A percentile compares a stretch with the other conserved stretches of the same genome.
Conservation (phyloP, 345 rosid species). For the Euphorbia peplus region DNA sequence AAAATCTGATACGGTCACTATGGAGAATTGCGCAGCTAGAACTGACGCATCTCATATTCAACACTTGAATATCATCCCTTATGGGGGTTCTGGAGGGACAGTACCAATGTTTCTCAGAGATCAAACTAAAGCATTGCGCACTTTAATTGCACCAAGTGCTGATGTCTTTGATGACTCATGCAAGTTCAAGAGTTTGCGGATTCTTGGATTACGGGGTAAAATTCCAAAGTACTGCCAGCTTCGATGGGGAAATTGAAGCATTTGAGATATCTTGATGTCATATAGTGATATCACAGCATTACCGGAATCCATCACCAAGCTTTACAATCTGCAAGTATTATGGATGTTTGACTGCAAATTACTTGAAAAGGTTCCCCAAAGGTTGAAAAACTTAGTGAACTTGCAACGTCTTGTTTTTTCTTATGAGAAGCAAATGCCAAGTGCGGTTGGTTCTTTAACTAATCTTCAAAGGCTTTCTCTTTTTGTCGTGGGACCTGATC, state of each 20-base stretch:
- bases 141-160: not conserved
- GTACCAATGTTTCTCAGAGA: not conserved
- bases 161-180: not conserved
- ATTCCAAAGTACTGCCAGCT: not conserved
- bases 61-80: not conserved
- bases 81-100: not conserved
- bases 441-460: not conserved
- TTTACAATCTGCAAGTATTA: slow-evolving; percentile 22
- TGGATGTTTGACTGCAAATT: not conserved
- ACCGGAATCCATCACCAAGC: slow-evolving; percentile 13
- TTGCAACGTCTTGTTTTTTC: not conserved
- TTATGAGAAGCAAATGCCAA: slow-evolving; percentile 7
- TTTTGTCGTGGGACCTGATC: not conserved
- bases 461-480: not conserved
- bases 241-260: slow-evolving; percentile 16
- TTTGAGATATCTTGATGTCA: slow-evolving; percentile 25
- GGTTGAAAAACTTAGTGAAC: slow-evolving; percentile 2
- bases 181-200: not conserved
- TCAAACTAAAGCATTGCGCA: not conserved
- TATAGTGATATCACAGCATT: not conserved
- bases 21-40: not conserved
- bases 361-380: slow-evolving; percentile 1
- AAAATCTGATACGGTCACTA: slow-evolving; percentile 1
- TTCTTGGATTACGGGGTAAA: not conserved
- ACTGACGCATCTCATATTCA: not conserved